Conservation (phyloP, 2,329 filamentous ascomycete species). For the Colletotrichum tabaci region DNA sequence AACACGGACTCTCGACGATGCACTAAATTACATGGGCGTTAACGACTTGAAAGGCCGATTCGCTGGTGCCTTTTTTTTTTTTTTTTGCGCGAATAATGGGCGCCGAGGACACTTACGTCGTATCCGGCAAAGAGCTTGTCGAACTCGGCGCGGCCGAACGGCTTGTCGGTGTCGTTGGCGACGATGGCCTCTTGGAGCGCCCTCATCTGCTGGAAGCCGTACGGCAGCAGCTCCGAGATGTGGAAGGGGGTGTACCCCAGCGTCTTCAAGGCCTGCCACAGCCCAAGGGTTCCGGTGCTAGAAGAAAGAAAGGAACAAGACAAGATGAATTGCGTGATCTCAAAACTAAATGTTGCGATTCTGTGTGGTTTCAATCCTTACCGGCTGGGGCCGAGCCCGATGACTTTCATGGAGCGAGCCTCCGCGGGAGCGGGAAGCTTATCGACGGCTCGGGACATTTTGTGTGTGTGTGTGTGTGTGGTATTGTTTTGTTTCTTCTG, state of each 20-base stretch:
- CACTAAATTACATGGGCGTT: not conserved
- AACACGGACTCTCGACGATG: slow-evolving; percentile 43
- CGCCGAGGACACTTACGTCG: slow-evolving; percentile 45
- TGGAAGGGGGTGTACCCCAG: slow-evolving; percentile 57
- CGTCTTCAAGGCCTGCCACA: slow-evolving; percentile 53
- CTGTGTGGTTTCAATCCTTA: slow-evolving; percentile 1
- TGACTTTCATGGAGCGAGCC: slow-evolving; percentile 30
- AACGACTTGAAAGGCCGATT: too few relatives aligned
- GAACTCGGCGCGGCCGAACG: slow-evolving; percentile 54
- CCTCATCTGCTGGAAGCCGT: slow-evolving; percentile 46
- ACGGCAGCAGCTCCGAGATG: slow-evolving; percentile 50
- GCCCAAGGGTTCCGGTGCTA: slow-evolving; percentile 55
- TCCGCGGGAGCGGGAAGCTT: slow-evolving; percentile 29
- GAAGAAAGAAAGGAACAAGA: too few relatives aligned
- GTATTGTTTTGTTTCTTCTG: not conserved
- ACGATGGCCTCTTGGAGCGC: slow-evolving; percentile 50
- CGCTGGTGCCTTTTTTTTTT: too few relatives aligned
- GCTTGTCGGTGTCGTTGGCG: slow-evolving; percentile 46
- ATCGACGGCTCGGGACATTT: slow-evolving; percentile 37
- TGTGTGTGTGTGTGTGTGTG: too few relatives aligned
- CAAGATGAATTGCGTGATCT: not conserved
- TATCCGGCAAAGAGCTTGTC: slow-evolving; percentile 58
- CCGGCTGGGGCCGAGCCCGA: slow-evolving; percentile 38
- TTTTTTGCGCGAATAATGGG: too few relatives aligned
- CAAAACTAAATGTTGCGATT: not conserved